A percentile compares a stretch with the other conserved stretches of the same genome.
Evolutionary conservation across 2,329 filamentous ascomycete genomes (phyloP).

Genomic region (Ascochyta lentis): DNA sequence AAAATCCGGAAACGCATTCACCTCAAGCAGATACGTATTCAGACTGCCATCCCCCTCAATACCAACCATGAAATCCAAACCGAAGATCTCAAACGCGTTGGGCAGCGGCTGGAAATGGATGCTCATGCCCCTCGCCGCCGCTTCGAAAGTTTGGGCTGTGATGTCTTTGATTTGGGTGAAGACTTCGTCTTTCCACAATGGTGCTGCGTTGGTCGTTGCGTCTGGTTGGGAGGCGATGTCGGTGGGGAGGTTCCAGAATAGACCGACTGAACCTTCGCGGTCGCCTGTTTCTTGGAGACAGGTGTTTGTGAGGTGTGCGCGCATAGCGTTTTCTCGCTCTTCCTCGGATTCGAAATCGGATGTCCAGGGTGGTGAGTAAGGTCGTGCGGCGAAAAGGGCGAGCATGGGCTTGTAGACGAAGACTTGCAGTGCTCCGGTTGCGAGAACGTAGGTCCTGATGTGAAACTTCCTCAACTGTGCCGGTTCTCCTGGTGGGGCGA

Average conservation of each 20-base stretch:
- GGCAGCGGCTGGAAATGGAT: constrained; percentile 90
- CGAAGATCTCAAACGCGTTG: constrained; percentile 91
- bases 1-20: constrained; percentile 97
- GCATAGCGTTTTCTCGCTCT: constrained; percentile 57
- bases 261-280: constrained; percentile 70
- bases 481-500: constrained; percentile 52
- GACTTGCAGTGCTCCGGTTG: constrained; percentile 76
- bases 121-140: constrained; percentile 81
- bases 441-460: constrained; percentile 88
- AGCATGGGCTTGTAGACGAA: constrained; percentile 93
- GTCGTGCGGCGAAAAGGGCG: constrained; percentile 81
- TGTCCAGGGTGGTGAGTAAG: constrained; percentile 71
- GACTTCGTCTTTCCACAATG: constrained; percentile 64
- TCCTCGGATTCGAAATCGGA: constrained; percentile 18
- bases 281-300: constrained; percentile 74
- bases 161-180: constrained; percentile 76
- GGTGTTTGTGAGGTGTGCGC: constrained; percentile 90
- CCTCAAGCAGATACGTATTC: constrained; percentile 79
- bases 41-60: constrained; percentile 53
- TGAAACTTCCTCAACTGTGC: constrained; percentile 79
- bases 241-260: constrained; percentile 74
- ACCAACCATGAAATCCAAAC: constrained; percentile 82
- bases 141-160: constrained; percentile 83
- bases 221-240: constrained; percentile 25
- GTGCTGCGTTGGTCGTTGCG: constrained; percentile 3